Conservation (phyloP, 257 asterid genomes). For the Penstemon eatonii region DNA sequence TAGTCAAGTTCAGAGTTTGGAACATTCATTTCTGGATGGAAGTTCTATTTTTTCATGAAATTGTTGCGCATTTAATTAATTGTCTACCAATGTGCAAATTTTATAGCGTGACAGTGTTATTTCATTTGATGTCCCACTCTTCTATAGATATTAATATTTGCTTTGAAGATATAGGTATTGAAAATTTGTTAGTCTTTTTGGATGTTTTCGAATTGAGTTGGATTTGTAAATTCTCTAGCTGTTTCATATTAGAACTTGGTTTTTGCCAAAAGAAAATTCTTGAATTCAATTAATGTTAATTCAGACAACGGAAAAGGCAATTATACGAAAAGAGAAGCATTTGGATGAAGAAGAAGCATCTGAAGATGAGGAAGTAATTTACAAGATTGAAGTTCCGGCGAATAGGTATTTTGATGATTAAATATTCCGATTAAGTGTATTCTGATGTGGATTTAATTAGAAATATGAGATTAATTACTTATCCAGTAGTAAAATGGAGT, state of each 20-base stretch:
- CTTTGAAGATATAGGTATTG: too few relatives aligned
- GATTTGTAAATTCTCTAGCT: background rate
- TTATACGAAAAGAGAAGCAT: conserved; percentile 86
- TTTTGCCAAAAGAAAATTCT: background rate
- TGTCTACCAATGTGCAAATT: too few relatives aligned
- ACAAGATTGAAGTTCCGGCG: conserved; percentile 94
- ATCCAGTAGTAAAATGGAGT: background rate
- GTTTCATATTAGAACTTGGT: background rate
- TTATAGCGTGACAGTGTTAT: too few relatives aligned
- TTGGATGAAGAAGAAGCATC: conserved; percentile 64
- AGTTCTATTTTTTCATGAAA: too few relatives aligned
- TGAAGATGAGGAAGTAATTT: conserved; percentile 81
- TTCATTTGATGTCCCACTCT: too few relatives aligned
- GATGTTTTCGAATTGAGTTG: background rate
- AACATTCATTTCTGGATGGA: too few relatives aligned
- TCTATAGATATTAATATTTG: too few relatives aligned
- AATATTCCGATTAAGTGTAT: background rate
- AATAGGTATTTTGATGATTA: conserved; percentile 54
- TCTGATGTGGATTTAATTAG: background rate
- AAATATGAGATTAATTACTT: background rate
- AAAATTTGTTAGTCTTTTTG: too few relatives aligned
- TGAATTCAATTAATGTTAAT: background rate
- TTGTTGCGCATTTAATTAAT: too few relatives aligned
- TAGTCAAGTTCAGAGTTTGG: too few relatives aligned
- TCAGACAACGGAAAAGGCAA: conserved; percentile 93